phyloP scores from a whole-genome alignment of 202 grass and related monocot species.

The Miscanthus sacchariflorus region DNA sequence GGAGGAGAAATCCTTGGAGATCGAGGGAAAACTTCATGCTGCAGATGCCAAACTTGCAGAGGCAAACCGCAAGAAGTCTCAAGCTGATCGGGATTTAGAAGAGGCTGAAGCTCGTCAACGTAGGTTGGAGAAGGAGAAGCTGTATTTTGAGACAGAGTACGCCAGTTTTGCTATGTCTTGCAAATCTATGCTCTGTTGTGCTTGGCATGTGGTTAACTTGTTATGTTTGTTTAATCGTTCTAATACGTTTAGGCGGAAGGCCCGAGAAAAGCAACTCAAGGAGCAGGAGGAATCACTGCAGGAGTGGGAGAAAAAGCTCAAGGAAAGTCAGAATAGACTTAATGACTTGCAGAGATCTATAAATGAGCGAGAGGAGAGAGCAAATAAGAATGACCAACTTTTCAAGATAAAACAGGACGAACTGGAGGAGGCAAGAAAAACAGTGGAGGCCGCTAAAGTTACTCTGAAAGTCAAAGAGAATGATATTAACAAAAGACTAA shows the following conservation, averaged over 20 bases:
- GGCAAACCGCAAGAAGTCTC: conserved; percentile 90
- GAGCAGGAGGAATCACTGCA: conserved; percentile 74
- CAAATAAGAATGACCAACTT: conserved; percentile 71
- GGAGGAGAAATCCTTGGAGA: conserved; percentile 89
- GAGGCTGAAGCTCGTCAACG: conserved; percentile 76
- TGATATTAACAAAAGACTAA: conserved; percentile 65
- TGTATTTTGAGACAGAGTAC: conserved; percentile 86
- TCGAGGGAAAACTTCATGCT: conserved; percentile 84
- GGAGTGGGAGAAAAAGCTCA: conserved; percentile 86
- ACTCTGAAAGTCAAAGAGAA: conserved; percentile 78
- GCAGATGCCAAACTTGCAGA: conserved; percentile 97
- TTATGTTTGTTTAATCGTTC: conserved; percentile 18
- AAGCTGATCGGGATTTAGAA: conserved; percentile 82
- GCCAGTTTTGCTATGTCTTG: conserved; percentile 16
- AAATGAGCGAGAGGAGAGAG: conserved; percentile 89
- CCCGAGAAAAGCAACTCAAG: conserved; percentile 73
- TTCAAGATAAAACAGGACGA: conserved; percentile 81
- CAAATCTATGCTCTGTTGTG: conserved; percentile 12
- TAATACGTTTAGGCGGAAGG: conserved; percentile 60
- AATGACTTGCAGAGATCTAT: conserved; percentile 75
- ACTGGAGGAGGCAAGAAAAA: conserved; percentile 74
- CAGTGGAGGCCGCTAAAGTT: conserved; percentile 54
- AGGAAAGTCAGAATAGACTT: conserved; percentile 93
- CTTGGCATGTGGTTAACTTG: conserved; percentile 10
- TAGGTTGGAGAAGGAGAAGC: conserved; percentile 86